phyloP scores from a whole-genome alignment of 345 rosid species.

The Aquilaria sinensis region DNA sequence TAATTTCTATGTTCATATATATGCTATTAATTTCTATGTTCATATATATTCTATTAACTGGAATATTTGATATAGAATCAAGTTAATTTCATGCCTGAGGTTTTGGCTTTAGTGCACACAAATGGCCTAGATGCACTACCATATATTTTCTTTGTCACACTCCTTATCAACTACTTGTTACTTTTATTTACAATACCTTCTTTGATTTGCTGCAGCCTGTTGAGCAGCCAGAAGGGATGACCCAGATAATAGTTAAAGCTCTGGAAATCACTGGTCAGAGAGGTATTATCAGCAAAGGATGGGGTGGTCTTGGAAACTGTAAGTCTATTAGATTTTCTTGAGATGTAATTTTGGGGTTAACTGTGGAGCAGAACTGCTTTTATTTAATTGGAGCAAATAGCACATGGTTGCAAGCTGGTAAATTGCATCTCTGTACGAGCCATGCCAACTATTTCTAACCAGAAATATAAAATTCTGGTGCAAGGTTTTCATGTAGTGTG shows the following conservation, averaged over 20 bases:
- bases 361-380: too few species aligned
- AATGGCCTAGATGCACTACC: too few species aligned
- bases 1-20: neutral
- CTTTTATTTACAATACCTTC: neutral
- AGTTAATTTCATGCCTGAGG: neutral
- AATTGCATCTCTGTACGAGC: too few species aligned
- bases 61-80: neutral
- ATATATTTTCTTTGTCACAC: neutral
- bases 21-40: neutral
- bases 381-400: too few species aligned
- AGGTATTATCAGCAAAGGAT: conserved; percentile 68
- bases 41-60: neutral
- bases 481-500: too few species aligned
- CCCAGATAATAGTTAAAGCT: conserved; percentile 46
- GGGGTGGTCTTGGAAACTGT: conserved; percentile 75
- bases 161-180: neutral
- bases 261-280: conserved; percentile 49
- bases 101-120: too few species aligned
- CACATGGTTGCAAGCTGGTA: too few species aligned
- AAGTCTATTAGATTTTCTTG: conserved; percentile 15
- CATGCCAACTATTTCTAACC: too few species aligned
- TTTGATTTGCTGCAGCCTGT: conserved; percentile 38
- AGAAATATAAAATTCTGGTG: too few species aligned
- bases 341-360: too few species aligned
- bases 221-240: conserved; percentile 58